Evolutionary conservation across 345 rosid species (phyloP).

Genomic region (Camelina laxa): DNA sequence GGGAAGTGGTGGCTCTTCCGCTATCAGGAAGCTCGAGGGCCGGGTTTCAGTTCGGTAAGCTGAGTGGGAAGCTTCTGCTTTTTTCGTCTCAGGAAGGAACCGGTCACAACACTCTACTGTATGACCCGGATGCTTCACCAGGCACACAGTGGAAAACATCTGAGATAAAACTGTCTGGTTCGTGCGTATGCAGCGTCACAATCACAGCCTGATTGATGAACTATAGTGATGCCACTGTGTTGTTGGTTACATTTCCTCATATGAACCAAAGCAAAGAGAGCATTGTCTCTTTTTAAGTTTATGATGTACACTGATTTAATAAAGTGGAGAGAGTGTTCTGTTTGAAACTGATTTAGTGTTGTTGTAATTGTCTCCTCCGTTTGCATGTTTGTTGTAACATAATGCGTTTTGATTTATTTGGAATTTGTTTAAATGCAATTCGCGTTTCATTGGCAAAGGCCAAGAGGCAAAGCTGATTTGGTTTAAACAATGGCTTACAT

Average conservation of each 20-base stretch:
- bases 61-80: constrained; percentile 73
- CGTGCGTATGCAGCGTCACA: constrained; percentile 74
- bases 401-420: constrained; percentile 22
- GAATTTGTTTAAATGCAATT: neutral
- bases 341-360: constrained; percentile 11
- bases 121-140: constrained; percentile 73
- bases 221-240: constrained; percentile 12
- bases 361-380: neutral
- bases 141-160: constrained; percentile 80
- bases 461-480: neutral
- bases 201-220: constrained; percentile 60
- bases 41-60: constrained; percentile 76
- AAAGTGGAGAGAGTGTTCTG: constrained; percentile 25
- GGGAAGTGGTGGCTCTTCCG: constrained; percentile 84
- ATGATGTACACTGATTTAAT: constrained; percentile 5
- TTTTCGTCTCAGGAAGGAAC: constrained; percentile 63
- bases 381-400: constrained; percentile 32
- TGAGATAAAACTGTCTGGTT: constrained; percentile 69
- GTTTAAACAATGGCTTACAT: neutral
- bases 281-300: constrained; percentile 6
- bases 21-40: constrained; percentile 68
- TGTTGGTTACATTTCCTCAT: constrained; percentile 16
- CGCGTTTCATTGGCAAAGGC: neutral
- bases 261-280: constrained; percentile 27
- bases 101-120: constrained; percentile 60